A percentile compares a stretch with the other conserved stretches of the same genome.
These are phyloP conservation scores for Cymbopogon flexuosus DNA, from an alignment of 202 grass and related monocot genomes.

Conservation along the genomic window DNA sequence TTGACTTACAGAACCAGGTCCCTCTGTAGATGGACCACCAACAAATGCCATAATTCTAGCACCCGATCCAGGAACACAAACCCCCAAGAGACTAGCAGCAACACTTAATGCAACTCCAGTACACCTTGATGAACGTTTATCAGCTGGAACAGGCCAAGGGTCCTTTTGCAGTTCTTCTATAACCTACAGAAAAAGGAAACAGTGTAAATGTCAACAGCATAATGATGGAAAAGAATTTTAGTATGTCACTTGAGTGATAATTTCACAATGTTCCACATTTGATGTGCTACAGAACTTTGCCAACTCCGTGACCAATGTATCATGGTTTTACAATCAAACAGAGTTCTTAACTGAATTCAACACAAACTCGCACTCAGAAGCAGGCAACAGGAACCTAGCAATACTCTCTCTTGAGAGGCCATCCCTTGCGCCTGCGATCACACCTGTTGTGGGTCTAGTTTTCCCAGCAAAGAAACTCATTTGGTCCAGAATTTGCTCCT, in stretches of 20 bases:
- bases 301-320: too few species aligned
- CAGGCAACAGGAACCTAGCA: too few species aligned
- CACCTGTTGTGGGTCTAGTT: too few species aligned
- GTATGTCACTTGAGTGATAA: background rate
- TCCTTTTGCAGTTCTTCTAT: conserved; percentile 94
- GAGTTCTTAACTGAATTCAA: too few species aligned
- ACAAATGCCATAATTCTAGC: conserved; percentile 96
- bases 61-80: conserved; percentile 89
- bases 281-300: too few species aligned
- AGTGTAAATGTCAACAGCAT: background rate
- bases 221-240: conserved; percentile 17
- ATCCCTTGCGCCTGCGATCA: too few species aligned
- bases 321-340: too few species aligned
- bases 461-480: too few species aligned
- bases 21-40: conserved; percentile 71
- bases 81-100: conserved; percentile 65
- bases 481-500: too few species aligned
- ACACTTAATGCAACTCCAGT: conserved; percentile 75
- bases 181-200: conserved; percentile 47
- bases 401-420: too few species aligned
- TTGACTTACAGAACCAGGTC: conserved; percentile 71
- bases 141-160: conserved; percentile 67
- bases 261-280: background rate
- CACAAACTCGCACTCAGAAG: too few species aligned
- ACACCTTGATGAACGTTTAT: conserved; percentile 78